phyloP scores from a whole-genome alignment of 768 basidiomycete genomes.

The Lactifluus subvellereus region DNA sequence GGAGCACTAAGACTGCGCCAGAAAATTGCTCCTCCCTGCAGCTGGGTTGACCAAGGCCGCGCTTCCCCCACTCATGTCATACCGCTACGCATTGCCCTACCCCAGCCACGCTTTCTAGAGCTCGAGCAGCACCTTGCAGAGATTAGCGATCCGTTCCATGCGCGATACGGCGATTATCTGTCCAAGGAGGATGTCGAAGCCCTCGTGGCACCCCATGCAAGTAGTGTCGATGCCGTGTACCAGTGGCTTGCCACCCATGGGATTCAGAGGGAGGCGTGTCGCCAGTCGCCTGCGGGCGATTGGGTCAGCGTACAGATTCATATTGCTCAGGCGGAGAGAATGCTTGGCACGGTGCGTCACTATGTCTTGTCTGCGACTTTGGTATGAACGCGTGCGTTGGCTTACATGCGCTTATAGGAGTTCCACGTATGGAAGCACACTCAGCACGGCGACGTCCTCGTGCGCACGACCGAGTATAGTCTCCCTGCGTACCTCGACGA shows the following conservation, averaged over 20 bases:
- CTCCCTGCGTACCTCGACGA: conserved; percentile 47
- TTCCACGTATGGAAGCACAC: conserved; percentile 52
- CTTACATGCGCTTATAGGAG: conserved; percentile 33
- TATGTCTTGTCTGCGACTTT: not conserved
- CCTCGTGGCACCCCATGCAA: conserved; percentile 49
- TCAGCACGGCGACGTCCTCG: conserved; percentile 44
- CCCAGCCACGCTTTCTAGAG: conserved; percentile 24
- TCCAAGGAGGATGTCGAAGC: conserved; percentile 55
- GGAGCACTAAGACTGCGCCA: conserved; percentile 39
- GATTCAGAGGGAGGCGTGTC: conserved; percentile 41
- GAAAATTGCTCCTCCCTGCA: conserved; percentile 39
- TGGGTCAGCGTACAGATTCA: conserved; percentile 54
- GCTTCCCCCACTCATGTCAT: conserved; percentile 44
- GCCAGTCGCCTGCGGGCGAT: conserved; percentile 53
- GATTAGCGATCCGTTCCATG: conserved; percentile 26
- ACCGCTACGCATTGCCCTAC: conserved; percentile 39
- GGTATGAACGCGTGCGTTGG: not conserved
- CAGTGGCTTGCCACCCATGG: conserved; percentile 51
- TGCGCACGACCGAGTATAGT: conserved; percentile 57
- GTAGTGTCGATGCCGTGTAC: conserved; percentile 44
- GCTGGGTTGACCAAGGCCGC: conserved; percentile 41
- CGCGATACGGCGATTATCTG: conserved; percentile 32
- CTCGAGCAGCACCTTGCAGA: conserved; percentile 28
- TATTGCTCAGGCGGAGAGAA: conserved; percentile 49
- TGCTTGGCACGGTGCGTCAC: conserved; percentile 49